Conservation (phyloP, 179 eudicot genomes). For the Spinacia oleracea region DNA sequence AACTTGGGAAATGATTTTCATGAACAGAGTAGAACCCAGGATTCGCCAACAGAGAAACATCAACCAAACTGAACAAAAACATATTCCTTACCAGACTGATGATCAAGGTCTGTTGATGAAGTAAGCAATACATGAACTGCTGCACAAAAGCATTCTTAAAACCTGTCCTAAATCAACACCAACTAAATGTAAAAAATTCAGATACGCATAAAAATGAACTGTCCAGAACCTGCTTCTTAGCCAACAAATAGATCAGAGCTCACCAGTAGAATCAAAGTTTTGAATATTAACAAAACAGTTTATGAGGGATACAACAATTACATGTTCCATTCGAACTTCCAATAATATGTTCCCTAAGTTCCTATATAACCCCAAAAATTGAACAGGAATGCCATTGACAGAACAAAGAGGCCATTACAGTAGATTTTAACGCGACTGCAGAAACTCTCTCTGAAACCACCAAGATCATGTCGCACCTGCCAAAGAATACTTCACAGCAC, state of each 20-base stretch:
- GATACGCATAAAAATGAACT: background rate
- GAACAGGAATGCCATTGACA: slow-evolving; percentile 9
- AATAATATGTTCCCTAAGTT: background rate
- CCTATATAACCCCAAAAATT: slow-evolving; percentile 2
- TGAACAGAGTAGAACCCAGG: no score
- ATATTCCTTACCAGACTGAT: background rate
- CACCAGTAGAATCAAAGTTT: background rate
- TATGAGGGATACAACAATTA: slow-evolving; percentile 3
- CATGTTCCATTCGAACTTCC: slow-evolving; percentile 3
- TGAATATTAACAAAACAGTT: background rate
- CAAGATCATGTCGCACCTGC: background rate
- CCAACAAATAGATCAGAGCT: background rate
- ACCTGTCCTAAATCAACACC: background rate
- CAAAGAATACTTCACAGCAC: background rate
- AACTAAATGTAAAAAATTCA: background rate
- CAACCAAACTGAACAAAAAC: background rate
- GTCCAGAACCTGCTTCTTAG: background rate
- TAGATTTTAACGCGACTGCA: background rate
- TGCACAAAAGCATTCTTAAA: background rate
- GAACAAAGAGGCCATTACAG: background rate
- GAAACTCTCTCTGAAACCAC: background rate
- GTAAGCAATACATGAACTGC: background rate
- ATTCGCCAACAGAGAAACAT: no score
- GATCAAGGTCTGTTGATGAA: background rate
- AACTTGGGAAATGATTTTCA: no score